Evolutionary conservation across 225 moss, liverwort and hornwort species (phyloP).

Genomic region (Pleurozium schreberi): DNA sequence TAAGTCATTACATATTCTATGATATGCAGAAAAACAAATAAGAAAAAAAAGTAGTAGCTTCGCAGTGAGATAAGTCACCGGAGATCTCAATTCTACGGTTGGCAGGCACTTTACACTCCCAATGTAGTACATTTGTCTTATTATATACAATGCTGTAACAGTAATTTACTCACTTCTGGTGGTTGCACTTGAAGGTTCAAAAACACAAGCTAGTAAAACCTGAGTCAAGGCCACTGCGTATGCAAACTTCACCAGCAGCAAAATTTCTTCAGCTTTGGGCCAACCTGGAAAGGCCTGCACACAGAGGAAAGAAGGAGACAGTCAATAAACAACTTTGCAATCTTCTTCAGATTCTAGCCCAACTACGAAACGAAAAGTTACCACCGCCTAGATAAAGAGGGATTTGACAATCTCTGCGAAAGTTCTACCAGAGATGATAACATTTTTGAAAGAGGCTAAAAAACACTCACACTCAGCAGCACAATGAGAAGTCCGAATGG

Average conservation of each 20-base stretch:
- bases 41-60: background rate
- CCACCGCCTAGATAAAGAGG: background rate
- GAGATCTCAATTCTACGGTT: background rate
- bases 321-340: background rate
- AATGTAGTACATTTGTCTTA: background rate
- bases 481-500: conserved; percentile 72
- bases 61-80: background rate
- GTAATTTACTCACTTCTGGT: background rate
- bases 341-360: background rate
- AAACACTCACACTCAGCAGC: conserved; percentile 69
- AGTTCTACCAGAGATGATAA: background rate
- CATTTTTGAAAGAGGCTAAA: background rate
- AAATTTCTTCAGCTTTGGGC: conserved; percentile 58
- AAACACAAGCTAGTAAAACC: conserved; percentile 49
- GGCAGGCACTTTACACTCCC: background rate
- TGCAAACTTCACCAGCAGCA: conserved; percentile 65
- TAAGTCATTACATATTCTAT: background rate
- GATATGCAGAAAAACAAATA: background rate
- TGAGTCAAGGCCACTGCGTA: conserved; percentile 62
- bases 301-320: background rate
- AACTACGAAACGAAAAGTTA: background rate
- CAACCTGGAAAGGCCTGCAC: conserved; percentile 76
- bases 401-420: background rate
- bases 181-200: background rate
- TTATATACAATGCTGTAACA: background rate